A percentile compares a stretch with the other conserved stretches of the same genome.
Conservation (phyloP, 1,284 basidiomycete species). For the Neotropicomus parvogracilis region DNA sequence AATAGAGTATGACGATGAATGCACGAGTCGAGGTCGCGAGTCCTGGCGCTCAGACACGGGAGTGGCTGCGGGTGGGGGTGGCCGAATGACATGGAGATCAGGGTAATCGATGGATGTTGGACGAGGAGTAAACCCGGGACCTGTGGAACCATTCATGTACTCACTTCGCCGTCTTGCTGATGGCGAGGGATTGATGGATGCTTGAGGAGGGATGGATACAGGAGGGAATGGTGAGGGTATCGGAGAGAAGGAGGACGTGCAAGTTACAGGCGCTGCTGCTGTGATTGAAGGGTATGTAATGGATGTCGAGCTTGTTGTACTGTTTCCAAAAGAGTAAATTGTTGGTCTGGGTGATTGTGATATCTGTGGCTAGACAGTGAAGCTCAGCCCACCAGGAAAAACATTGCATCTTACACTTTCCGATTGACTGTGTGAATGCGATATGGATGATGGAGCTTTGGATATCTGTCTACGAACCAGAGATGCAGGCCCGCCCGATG, state of each 20-base stretch:
- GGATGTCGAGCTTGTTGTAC: constrained; percentile 25
- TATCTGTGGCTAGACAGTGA: constrained; percentile 23
- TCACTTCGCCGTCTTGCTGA: constrained; percentile 74
- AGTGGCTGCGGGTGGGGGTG: constrained; percentile 72
- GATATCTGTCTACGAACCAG: constrained; percentile 37
- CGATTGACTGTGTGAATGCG: constrained; percentile 39
- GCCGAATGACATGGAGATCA: constrained; percentile 65
- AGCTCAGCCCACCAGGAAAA: neutral
- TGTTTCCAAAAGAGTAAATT: constrained; percentile 33
- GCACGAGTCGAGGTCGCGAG: constrained; percentile 49
- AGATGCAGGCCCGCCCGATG: constrained; percentile 31
- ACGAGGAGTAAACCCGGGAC: constrained; percentile 49
- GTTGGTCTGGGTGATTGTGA: constrained; percentile 31
- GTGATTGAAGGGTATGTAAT: constrained; percentile 47
- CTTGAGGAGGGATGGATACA: constrained; percentile 68
- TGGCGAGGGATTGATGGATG: constrained; percentile 69
- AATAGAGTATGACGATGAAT: constrained; percentile 32
- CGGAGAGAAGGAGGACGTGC: constrained; percentile 35
- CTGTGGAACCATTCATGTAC: constrained; percentile 73
- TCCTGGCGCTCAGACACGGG: constrained; percentile 68
- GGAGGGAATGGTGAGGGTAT: constrained; percentile 31
- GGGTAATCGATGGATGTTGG: constrained; percentile 75
- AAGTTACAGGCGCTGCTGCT: constrained; percentile 33
- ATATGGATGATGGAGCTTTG: constrained; percentile 39
- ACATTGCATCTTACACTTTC: constrained; percentile 39